Base-by-base conservation (phyloP, 345 rosid genomes). In the Bruguiera parviflora region DNA sequence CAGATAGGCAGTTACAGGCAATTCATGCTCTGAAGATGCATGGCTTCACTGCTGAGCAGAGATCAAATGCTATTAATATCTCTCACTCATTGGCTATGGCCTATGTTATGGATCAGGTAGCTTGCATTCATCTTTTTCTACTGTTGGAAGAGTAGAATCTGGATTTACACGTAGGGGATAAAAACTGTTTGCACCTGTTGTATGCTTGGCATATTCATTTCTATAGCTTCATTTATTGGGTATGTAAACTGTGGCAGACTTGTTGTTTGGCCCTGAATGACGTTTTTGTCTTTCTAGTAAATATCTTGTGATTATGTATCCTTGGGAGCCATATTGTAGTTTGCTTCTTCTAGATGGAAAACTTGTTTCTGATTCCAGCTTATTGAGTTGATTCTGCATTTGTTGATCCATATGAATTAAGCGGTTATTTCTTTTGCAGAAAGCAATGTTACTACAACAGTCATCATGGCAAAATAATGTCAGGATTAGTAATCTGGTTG, bases 91-190 rank as follows among this genome's bases (percentile, higher is more conserved):
- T 89, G 15, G 98, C 96, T 59, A 87, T 91, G 95, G 97, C 97
- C 0, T 89, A 94, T 79, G 96, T 93, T 35, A 88, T 93, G 97
- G 98, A 93, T 79, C 97, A 93, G 98, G 97, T 91, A 65, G 62
- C 61, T 69, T 53, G 16, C 28, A 16, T 58, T 7, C 62, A 2
- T 19, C 37, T 77, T 49, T 63, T 9, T 69, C 27, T 22, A 7
- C 13, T 64, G 39, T 53, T 18, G 22, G 49, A 43, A 55, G 58
- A 8, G 10, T 55, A 25, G 15, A 55, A 21, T 55, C 58, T 55
- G 59, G 59, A 22, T 22, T 27, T 56, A 56, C 22, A 8, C 2
- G 18, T 56, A 56, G 59, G 49, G 16, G 18, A 13, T 43, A 15
- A 3, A 43, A 43, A 43, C 5, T 43, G 49, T 27, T 27, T 5